A percentile compares a stretch with the other conserved stretches of the same genome.
Conservation (phyloP, 257 asterid genomes). For the Nemophila menziesii region DNA sequence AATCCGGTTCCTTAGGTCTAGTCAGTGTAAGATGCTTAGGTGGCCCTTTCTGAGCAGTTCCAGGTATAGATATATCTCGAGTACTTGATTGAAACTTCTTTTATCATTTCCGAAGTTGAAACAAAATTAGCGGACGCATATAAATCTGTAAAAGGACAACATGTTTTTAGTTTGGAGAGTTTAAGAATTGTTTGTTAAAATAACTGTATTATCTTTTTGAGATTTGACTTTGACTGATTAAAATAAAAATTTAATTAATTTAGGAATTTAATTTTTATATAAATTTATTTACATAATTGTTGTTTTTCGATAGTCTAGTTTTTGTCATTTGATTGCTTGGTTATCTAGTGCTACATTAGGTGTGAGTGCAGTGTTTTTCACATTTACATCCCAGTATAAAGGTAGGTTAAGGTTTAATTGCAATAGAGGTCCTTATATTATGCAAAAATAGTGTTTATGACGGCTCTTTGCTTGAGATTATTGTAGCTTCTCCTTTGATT, state of each 20-base stretch:
- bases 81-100: slow-evolving; percentile 72
- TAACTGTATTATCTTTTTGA: slow-evolving; percentile 61
- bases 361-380: slow-evolving; percentile 37
- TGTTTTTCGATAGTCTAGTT: slow-evolving; percentile 73
- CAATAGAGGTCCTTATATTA: not conserved
- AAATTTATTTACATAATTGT: too few relatives aligned
- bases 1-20: slow-evolving; percentile 85
- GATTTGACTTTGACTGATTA: slow-evolving; percentile 37
- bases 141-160: slow-evolving; percentile 34
- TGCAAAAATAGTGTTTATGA: not conserved
- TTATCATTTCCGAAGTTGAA: slow-evolving; percentile 85
- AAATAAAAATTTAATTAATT: slow-evolving; percentile 26
- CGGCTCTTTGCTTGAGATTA: slow-evolving; percentile 37
- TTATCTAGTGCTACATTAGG: slow-evolving; percentile 61
- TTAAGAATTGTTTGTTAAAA: too few relatives aligned
- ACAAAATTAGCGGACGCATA: slow-evolving; percentile 69
- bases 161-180: too few relatives aligned
- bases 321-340: slow-evolving; percentile 87
- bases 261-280: too few relatives aligned
- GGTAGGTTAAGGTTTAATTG: not conserved
- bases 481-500: slow-evolving; percentile 34
- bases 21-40: slow-evolving; percentile 72
- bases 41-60: too few relatives aligned
- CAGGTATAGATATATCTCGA: slow-evolving; percentile 39
- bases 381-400: slow-evolving; percentile 43